Evolutionary conservation across 192 early-diverging fungal genomes (phyloP), one percentile per base, ranked within the genome.

Genomic region (Dissophora globulifera): DNA sequence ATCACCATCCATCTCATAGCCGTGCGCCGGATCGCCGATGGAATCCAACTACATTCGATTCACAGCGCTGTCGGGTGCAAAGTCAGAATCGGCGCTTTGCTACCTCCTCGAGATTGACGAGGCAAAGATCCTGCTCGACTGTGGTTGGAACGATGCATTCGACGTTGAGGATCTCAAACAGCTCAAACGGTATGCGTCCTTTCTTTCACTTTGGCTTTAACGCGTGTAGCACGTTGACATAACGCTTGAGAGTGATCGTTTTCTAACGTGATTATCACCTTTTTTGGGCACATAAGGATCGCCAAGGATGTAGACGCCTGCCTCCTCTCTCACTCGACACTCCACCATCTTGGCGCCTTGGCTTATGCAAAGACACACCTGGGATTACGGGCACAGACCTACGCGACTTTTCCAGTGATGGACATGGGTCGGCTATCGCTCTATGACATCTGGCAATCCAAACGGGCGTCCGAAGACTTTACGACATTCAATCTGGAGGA

Each of bases 41-140:
- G 70, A 74, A 43, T 74, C 70, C 41, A 74, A 74, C 42, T 74
- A 74, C 42, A 74, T 74, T 49, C 61, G 70, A 12, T 95, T 99
- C 81, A 94, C 90, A 6, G 86, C 92, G 11, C 86, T 97, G 32
- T 92, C 93, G 5, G 96, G 97, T 7, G 92, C 92, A 20, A 90
- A 91, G 59, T 90, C 86, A 55, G 93, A 93, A 72, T 92, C 93
- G 56, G 88, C 93, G 0, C 85, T 96, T 38, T 95, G 95, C 72
- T 98, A 97, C 69, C 64, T 99, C 62, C 83, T 99, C 49, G 94
- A 96, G 78, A 89, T 98, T 27, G 95, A 94, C 54, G 87, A 92
- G 69, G 93, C 92, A n/a, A 92, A 92, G 56, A 88, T 99, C 45
- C 71, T 99, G 35, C 83, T 99, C 19, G 97, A 99, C 79, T 99